These are phyloP conservation scores for Malus asiatica DNA, from an alignment of 306 rosid genomes.

Conservation along the genomic window DNA sequence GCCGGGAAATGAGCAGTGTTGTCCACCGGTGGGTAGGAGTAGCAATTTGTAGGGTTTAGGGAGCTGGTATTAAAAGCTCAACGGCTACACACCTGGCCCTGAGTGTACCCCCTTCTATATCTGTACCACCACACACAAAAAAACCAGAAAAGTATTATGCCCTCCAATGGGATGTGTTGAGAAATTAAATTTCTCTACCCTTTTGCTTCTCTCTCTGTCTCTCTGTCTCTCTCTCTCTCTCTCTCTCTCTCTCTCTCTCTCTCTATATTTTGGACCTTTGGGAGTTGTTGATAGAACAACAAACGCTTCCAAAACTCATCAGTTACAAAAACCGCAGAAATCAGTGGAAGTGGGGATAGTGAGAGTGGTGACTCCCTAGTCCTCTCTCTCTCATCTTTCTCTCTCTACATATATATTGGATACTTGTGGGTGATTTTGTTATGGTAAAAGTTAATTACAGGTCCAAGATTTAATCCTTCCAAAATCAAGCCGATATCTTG, in stretches of 20 bases:
- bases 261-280: not conserved
- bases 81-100: conserved; percentile 26
- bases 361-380: not conserved
- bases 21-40: not conserved
- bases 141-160: too few species aligned
- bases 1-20: conserved; percentile 14
- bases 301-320: conserved; percentile 56
- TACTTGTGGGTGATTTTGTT: not conserved
- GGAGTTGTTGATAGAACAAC: not conserved
- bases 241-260: too few species aligned
- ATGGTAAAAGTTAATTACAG: not conserved
- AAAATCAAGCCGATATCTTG: conserved; percentile 49
- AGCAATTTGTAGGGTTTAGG: not conserved
- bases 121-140: not conserved
- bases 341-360: not conserved
- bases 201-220: too few species aligned
- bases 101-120: conserved; percentile 23
- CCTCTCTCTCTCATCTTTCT: conserved; percentile 2
- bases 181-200: conserved; percentile 11
- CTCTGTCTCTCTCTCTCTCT: too few species aligned
- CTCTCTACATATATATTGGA: not conserved
- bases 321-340: conserved; percentile 36
- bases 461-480: conserved; percentile 37
- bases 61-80: conserved; percentile 26
- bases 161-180: conserved; percentile 23